Evolutionary conservation across 2,329 filamentous ascomycete genomes (phyloP).

Genomic region (Colletotrichum sp.): DNA sequence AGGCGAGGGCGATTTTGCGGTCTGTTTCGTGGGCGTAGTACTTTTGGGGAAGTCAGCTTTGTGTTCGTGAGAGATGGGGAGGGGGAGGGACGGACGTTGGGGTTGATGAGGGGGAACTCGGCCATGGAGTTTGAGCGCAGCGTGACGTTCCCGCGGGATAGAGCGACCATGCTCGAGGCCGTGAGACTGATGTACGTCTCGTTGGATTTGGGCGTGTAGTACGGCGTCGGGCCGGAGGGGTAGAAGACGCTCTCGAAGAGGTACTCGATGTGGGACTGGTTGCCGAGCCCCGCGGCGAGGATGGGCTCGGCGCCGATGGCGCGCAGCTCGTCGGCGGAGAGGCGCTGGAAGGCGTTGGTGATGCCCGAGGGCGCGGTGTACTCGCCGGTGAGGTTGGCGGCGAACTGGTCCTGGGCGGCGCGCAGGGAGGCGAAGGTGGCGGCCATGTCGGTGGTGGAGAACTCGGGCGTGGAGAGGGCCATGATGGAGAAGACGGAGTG

Average conservation of each 20-base stretch:
- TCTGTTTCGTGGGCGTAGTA: slow-evolving; percentile 32
- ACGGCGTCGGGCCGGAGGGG: slow-evolving; percentile 30
- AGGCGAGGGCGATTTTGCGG: slow-evolving; percentile 34
- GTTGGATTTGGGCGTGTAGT: slow-evolving; percentile 26
- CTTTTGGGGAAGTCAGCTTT: slow-evolving; percentile 24
- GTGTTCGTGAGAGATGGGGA: not conserved
- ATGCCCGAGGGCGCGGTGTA: slow-evolving; percentile 29
- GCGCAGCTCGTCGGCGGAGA: slow-evolving; percentile 22
- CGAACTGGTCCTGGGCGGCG: slow-evolving; percentile 27
- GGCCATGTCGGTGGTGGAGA: slow-evolving; percentile 27
- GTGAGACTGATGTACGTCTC: slow-evolving; percentile 31
- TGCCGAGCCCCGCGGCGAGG: slow-evolving; percentile 22
- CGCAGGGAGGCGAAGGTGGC: slow-evolving; percentile 23
- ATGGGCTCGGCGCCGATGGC: slow-evolving; percentile 26
- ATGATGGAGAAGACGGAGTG: slow-evolving; percentile 33
- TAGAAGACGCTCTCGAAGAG: slow-evolving; percentile 32
- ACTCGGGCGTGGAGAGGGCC: slow-evolving; percentile 26
- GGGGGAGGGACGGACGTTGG: slow-evolving; percentile 22
- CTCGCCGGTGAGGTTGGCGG: slow-evolving; percentile 23
- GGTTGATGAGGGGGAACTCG: slow-evolving; percentile 26
- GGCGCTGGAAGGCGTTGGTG: slow-evolving; percentile 28
- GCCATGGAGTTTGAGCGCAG: slow-evolving; percentile 25
- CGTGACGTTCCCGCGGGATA: slow-evolving; percentile 27
- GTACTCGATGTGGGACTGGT: slow-evolving; percentile 31
- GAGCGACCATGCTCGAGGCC: slow-evolving; percentile 27